A percentile compares a stretch with the other conserved stretches of the same genome.
These are phyloP conservation scores for Tylopilus subfusipes DNA, from an alignment of 768 basidiomycete species.

Conservation along the genomic window DNA sequence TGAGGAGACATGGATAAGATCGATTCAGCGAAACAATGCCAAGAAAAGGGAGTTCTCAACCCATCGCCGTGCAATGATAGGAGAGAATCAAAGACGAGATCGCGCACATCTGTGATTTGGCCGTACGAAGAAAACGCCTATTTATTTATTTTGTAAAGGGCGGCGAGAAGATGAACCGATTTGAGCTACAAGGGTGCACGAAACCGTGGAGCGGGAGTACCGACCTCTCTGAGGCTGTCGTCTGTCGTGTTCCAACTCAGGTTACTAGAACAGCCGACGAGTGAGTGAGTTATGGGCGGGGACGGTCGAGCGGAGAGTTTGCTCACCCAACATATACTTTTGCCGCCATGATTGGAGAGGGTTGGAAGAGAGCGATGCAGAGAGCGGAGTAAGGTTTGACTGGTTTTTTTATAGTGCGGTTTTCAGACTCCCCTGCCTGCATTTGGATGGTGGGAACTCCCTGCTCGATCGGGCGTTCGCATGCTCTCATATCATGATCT, in stretches of 20 bases:
- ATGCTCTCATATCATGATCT: no score
- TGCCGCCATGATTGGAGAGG: conserved; percentile 25
- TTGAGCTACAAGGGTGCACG: conserved; percentile 2
- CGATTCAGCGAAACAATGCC: conserved; percentile 24
- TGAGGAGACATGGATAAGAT: conserved; percentile 23
- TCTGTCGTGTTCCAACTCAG: conserved; percentile 34
- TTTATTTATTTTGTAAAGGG: conserved; percentile 1
- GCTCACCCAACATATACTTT: conserved; percentile 34
- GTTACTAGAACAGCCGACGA: conserved; percentile 18
- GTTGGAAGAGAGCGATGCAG: conserved; percentile 14
- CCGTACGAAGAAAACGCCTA: conserved; percentile 46
- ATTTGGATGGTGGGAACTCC: conserved; percentile 22
- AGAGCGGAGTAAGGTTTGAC: conserved; percentile 16
- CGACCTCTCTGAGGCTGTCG: conserved; percentile 22
- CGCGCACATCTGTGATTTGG: conserved; percentile 48
- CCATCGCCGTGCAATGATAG: conserved; percentile 31
- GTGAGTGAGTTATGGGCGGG: not conserved
- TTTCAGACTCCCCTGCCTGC: conserved; percentile 35
- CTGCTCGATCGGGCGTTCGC: not conserved
- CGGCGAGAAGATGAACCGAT: conserved; percentile 1
- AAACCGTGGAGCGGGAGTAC: conserved; percentile 9
- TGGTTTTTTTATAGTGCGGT: conserved; percentile 26
- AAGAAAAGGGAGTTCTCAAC: conserved; percentile 24
- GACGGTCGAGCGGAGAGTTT: not conserved
- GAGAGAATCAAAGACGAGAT: conserved; percentile 28